Evolutionary conservation across 2,329 filamentous ascomycete species (phyloP).

Genomic region (Trichoderma endophyticum): DNA sequence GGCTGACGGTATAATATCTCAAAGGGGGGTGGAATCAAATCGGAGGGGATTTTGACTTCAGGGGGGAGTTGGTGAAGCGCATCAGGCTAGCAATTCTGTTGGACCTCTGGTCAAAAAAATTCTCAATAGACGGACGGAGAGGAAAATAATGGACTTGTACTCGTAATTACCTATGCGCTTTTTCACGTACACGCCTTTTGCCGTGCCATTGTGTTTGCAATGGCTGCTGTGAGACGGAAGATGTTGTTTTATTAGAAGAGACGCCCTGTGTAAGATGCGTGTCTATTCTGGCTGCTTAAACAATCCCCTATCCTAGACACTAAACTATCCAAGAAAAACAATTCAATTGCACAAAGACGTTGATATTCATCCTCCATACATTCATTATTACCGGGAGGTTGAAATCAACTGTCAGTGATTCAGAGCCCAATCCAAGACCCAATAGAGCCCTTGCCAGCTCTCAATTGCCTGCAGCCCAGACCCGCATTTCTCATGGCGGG

Average conservation of each 20-base stretch:
- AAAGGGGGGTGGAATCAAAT: background rate
- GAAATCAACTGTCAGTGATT: background rate
- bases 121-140: conserved; percentile 37
- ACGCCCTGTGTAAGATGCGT: background rate
- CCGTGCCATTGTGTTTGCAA: background rate
- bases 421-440: background rate
- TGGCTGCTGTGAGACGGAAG: background rate
- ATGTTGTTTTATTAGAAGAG: background rate
- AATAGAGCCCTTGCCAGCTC: background rate
- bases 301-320: background rate
- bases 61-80: conserved; percentile 1
- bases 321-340: background rate
- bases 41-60: conserved; percentile 9
- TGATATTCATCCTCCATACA: background rate
- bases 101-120: conserved; percentile 25
- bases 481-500: conserved; percentile 19
- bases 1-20: conserved; percentile 10
- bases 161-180: conserved; percentile 38
- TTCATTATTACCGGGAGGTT: background rate
- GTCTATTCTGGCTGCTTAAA: background rate
- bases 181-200: conserved; percentile 36
- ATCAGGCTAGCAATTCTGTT: conserved; percentile 23
- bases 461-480: background rate
- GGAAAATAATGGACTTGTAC: conserved; percentile 37
- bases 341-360: background rate